Conservation (phyloP, 352 stramenopile genomes). For the Globisporangium mamillatum region DNA sequence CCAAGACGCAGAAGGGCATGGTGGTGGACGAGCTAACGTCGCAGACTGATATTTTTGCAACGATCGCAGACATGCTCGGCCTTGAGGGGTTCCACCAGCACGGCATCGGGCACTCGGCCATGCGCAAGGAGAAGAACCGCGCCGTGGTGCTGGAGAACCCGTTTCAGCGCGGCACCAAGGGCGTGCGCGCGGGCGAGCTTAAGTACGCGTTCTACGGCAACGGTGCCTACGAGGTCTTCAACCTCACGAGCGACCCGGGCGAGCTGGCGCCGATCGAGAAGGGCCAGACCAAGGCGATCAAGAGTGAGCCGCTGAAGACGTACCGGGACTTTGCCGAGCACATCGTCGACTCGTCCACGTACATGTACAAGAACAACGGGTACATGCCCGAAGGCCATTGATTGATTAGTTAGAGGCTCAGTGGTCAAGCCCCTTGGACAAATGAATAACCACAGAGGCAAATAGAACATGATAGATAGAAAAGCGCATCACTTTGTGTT, state of each 20-base stretch:
- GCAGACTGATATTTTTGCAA: constrained; percentile 69
- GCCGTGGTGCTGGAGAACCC: constrained; percentile 61
- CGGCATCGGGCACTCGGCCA: constrained; percentile 62
- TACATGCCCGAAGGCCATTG: constrained; percentile 29
- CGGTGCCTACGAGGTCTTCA: constrained; percentile 59
- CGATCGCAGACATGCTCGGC: constrained; percentile 59
- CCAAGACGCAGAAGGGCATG: constrained; percentile 35
- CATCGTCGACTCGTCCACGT: constrained; percentile 61
- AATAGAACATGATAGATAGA: constrained; percentile 7
- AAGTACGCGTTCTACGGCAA: constrained; percentile 70
- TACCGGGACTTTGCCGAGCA: constrained; percentile 49
- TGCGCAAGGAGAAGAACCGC: constrained; percentile 32
- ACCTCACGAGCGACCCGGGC: constrained; percentile 34
- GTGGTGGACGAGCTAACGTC: constrained; percentile 53
- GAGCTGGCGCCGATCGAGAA: constrained; percentile 47
- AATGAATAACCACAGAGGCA: neutral
- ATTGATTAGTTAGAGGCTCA: neutral
- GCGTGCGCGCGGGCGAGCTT: constrained; percentile 52
- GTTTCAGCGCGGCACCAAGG: constrained; percentile 60
- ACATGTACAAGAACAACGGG: constrained; percentile 59
- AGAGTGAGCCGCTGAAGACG: constrained; percentile 33
- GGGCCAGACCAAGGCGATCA: constrained; percentile 48
- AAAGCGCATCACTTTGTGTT: neutral
- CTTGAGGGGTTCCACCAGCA: constrained; percentile 55
- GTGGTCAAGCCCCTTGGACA: neutral